These are phyloP conservation scores for Phylloporus sp. DNA, from an alignment of 768 basidiomycete genomes.

Conservation along the genomic window DNA sequence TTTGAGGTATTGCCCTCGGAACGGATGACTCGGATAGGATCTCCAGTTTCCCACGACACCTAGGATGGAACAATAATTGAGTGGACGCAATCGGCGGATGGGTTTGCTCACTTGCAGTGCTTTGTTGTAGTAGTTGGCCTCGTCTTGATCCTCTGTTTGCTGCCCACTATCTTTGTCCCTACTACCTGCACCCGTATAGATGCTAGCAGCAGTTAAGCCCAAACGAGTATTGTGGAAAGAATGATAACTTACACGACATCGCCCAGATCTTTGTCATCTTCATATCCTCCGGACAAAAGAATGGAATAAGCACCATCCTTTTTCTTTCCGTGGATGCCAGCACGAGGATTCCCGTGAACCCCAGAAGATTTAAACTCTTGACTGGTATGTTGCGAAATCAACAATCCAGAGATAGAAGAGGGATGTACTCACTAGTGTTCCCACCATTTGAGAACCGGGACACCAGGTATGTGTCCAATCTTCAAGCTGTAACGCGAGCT, in stretches of 20 bases:
- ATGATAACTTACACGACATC: neutral
- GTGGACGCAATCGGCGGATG: neutral
- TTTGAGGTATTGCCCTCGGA: neutral
- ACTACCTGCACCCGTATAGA: neutral
- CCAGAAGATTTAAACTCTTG: neutral
- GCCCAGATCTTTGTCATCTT: neutral
- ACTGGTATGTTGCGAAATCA: neutral
- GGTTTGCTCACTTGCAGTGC: neutral
- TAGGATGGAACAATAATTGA: neutral
- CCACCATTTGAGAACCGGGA: too few species aligned
- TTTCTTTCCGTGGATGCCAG: neutral
- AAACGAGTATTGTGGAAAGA: neutral
- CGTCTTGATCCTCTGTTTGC: neutral
- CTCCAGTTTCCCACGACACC: neutral
- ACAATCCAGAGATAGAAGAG: too few species aligned
- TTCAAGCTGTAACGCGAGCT: too few species aligned
- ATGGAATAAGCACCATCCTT: neutral
- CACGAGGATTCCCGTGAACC: neutral
- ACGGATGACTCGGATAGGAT: neutral
- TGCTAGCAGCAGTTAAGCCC: neutral
- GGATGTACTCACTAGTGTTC: too few species aligned
- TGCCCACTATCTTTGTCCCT: neutral
- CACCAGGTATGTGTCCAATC: too few species aligned
- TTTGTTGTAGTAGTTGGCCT: neutral
- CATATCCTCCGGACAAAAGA: neutral